A percentile compares a stretch with the other conserved stretches of the same genome.
Conservation (phyloP, 192 early-diverging fungal species). For the Pilaira anomala region DNA sequence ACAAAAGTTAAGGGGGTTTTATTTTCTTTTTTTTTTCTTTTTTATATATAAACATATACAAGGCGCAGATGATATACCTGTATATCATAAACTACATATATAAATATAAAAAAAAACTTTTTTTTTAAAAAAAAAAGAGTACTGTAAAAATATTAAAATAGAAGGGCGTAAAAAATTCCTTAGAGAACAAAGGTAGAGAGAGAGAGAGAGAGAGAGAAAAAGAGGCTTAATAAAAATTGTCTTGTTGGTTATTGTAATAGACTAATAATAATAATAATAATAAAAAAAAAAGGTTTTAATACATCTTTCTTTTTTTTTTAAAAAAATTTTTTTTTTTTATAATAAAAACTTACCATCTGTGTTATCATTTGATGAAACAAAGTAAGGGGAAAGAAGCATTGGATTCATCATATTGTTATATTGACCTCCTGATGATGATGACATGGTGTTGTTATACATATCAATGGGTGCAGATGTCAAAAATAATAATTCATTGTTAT, state of each 20-base stretch:
- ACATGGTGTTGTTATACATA: constrained; percentile 7
- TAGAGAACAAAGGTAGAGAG: neutral
- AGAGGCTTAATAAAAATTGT: neutral
- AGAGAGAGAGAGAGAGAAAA: neutral
- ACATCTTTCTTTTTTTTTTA: too few species aligned
- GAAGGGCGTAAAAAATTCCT: neutral
- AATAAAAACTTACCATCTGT: neutral
- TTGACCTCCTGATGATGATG: neutral
- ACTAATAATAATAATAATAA: too few species aligned
- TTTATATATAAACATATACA: neutral
- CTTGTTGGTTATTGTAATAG: neutral
- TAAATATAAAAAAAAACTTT: neutral
- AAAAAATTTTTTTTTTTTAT: too few species aligned
- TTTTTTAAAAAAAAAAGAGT: too few species aligned
- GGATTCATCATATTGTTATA: constrained; percentile 8
- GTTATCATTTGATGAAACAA: neutral
- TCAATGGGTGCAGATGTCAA: neutral
- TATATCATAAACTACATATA: neutral
- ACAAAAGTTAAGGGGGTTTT: too few species aligned
- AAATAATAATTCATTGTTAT: constrained; percentile 7
- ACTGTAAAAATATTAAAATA: too few species aligned
- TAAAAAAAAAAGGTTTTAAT: too few species aligned
- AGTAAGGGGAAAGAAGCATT: constrained; percentile 7
- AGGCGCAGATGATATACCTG: neutral
- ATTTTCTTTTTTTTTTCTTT: neutral